These are phyloP conservation scores for Ophiocordyceps camponoti-floridani DNA, from an alignment of 2,329 filamentous ascomycete species.

Conservation along the genomic window DNA sequence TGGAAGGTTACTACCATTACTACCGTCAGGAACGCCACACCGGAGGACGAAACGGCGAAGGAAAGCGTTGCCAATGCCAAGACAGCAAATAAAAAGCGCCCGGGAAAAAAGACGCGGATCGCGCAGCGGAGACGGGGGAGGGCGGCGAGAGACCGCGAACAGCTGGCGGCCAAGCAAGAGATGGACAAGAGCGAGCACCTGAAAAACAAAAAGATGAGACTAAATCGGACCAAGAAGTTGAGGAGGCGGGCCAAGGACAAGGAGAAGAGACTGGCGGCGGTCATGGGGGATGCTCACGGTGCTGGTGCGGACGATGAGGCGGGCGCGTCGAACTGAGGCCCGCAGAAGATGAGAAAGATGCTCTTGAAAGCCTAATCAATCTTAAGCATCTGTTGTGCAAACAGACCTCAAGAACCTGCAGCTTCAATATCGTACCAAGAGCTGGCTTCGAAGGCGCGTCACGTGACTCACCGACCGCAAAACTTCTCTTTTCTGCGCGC, in stretches of 20 bases:
- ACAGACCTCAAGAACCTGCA: no score
- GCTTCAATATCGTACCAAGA: no score
- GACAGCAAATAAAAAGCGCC: slow-evolving; percentile 18
- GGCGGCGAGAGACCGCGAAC: slow-evolving; percentile 20
- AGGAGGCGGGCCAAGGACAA: slow-evolving; percentile 39
- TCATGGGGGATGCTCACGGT: slow-evolving; percentile 6
- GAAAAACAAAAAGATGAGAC: slow-evolving; percentile 42
- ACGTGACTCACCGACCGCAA: neutral
- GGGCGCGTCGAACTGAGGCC: neutral
- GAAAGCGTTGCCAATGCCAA: neutral
- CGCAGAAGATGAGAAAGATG: neutral
- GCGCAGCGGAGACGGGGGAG: slow-evolving; percentile 26
- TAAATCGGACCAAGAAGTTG: slow-evolving; percentile 42
- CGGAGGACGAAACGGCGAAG: neutral
- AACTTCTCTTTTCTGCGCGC: neutral
- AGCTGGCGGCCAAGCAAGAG: slow-evolving; percentile 18
- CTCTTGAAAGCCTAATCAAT: no score
- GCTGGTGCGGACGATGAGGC: slow-evolving; percentile 3
- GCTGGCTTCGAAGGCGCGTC: no score
- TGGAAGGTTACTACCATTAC: slow-evolving; percentile 35
- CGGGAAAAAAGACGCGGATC: slow-evolving; percentile 42
- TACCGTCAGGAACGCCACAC: slow-evolving; percentile 5
- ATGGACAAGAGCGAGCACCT: slow-evolving; percentile 36
- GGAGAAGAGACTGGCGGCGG: slow-evolving; percentile 25
- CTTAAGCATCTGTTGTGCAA: no score